Base-by-base conservation (phyloP, 2,329 filamentous ascomycete genomes). In the Aspergillus sojae region DNA sequence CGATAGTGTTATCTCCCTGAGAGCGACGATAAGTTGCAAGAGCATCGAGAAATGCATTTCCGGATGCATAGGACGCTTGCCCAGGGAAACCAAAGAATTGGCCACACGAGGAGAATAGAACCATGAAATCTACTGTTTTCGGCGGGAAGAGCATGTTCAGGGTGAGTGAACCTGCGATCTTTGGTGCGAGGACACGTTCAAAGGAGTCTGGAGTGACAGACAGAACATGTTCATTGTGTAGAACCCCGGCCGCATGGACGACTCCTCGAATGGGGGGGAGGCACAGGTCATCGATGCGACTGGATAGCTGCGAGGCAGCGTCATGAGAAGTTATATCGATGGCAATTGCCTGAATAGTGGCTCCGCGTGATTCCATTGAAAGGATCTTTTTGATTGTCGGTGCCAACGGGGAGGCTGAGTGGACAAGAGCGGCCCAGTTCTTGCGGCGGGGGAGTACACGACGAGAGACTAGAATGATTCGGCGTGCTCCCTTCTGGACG, bases 381-480 rank as follows among this genome's bases (percentile, higher is more conserved):
- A 23, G 19, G 32, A 60, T 43, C 19, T 43, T 53, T 41, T 60
- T 34, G 23, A 45, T 21, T 21, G 11, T 28, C 12, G 34, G 32
- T 23, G 52, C 52, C 2, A 39, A 16, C 28, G 32, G 32, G 11
- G 52, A 55, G 32, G n/a, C 36, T n/a, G n/a, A 54, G 4, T 28
- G 39, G 32, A 36, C 7, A 39, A 23, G 26, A 11, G 52, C 39
- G 4, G 19, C 30, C 12, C 21, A 46, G 11, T 54, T 21, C 78
- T 79, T 80, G 9, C 79, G 74, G 11, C 72, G 70, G 2, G 79
- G 80, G 1, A 82, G 68, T 1, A 43, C 62, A 12, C 76, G 75
- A 10, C 80, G 77, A 1, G 79, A 81, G 5, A 79, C 41, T 1
- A 82, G 68, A 1, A 82, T 71, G 2, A 82, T 64, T n/a, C 80